Conservation (phyloP, 768 basidiomycete genomes). For the Mycena polygramma region DNA sequence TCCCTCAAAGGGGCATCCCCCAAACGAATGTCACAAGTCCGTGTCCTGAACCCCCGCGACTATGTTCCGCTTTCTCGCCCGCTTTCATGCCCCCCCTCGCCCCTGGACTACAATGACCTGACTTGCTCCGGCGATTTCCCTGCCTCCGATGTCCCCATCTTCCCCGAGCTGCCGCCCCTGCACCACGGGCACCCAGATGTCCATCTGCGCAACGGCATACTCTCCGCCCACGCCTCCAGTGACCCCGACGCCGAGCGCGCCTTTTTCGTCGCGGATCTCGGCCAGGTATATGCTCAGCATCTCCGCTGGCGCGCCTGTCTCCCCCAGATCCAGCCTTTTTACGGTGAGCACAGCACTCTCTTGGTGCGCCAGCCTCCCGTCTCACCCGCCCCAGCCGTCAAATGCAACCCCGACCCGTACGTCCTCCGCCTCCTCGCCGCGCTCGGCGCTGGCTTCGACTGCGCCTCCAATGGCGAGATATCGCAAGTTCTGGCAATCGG, state of each 20-base stretch:
- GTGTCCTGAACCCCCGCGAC: constrained; percentile 55
- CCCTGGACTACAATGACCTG: constrained; percentile 26
- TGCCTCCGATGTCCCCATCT: constrained; percentile 54
- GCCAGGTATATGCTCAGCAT: constrained; percentile 88
- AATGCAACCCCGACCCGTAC: constrained; percentile 98
- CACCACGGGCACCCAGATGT: constrained; percentile 77
- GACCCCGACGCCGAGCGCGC: constrained; percentile 89
- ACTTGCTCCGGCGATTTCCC: not conserved
- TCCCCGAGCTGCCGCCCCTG: constrained; percentile 77
- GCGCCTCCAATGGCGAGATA: constrained; percentile 96
- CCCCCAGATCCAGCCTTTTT: constrained; percentile 92
- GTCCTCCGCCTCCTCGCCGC: constrained; percentile 91
- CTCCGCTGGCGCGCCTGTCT: constrained; percentile 83
- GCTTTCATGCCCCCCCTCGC: not conserved
- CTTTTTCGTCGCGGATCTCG: constrained; percentile 96
- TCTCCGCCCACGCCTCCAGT: constrained; percentile 68
- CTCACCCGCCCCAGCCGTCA: constrained; percentile 75
- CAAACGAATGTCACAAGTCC: constrained; percentile 70
- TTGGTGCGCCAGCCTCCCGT: constrained; percentile 33
- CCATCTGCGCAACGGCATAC: constrained; percentile 83
- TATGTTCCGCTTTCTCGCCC: constrained; percentile 44
- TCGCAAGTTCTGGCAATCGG: constrained; percentile 80
- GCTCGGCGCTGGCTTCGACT: constrained; percentile 95
- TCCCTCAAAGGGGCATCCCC: constrained; percentile 33
- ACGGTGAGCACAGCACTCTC: constrained; percentile 71